These are phyloP conservation scores for Polychaeton citri DNA, from an alignment of 2,329 filamentous ascomycete species.

Conservation along the genomic window DNA sequence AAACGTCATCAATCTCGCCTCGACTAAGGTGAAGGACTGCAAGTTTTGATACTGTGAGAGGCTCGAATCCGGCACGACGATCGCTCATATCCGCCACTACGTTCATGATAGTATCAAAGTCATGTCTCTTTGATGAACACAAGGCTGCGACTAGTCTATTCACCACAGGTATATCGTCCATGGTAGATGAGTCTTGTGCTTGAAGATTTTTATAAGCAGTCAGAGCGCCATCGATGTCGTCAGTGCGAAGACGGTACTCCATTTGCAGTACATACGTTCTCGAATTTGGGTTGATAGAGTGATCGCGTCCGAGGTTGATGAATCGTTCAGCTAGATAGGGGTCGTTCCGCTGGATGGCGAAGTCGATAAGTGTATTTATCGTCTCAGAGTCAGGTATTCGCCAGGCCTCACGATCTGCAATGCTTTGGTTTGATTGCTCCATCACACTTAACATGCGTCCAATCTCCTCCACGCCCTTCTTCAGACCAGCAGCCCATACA, in stretches of 20 bases:
- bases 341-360: slow-evolving; percentile 57
- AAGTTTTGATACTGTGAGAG: slow-evolving; percentile 62
- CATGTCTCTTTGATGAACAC: slow-evolving; percentile 44
- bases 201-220: slow-evolving; percentile 52
- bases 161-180: slow-evolving; percentile 48
- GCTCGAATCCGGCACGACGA: slow-evolving; percentile 53
- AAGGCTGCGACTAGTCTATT: slow-evolving; percentile 63
- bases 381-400: slow-evolving; percentile 51
- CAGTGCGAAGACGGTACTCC: slow-evolving; percentile 58
- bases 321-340: slow-evolving; percentile 62
- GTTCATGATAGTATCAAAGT: slow-evolving; percentile 59
- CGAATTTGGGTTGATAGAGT: slow-evolving; percentile 53
- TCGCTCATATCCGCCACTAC: slow-evolving; percentile 62
- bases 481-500: slow-evolving; percentile 61
- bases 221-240: slow-evolving; percentile 58
- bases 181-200: slow-evolving; percentile 39
- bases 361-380: slow-evolving; percentile 63
- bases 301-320: slow-evolving; percentile 50
- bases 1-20: slow-evolving; percentile 65
- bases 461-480: slow-evolving; percentile 58
- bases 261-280: slow-evolving; percentile 63
- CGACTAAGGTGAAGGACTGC: slow-evolving; percentile 60
- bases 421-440: slow-evolving; percentile 20
- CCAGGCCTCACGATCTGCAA: slow-evolving; percentile 31
- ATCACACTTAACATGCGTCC: slow-evolving; percentile 60